These are phyloP conservation scores for Penicillium arizonense DNA, from an alignment of 495 filamentous ascomycete genomes.

Conservation along the genomic window DNA sequence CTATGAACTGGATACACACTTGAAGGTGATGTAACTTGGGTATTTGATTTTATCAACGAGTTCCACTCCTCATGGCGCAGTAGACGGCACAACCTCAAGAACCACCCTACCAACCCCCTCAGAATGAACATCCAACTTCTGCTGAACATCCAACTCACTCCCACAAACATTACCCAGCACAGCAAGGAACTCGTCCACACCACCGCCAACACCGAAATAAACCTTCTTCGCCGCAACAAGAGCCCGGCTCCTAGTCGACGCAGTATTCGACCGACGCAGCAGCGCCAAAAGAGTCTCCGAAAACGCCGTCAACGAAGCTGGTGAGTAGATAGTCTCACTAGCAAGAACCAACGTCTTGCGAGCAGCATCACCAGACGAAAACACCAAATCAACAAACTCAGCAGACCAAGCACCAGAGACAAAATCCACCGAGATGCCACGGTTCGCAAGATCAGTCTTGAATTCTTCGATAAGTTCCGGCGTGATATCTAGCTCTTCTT, in stretches of 20 bases:
- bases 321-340: conserved; percentile 95
- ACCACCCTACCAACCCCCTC: conserved; percentile 49
- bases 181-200: conserved; percentile 81
- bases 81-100: conserved; percentile 34
- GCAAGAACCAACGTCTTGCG: conserved; percentile 63
- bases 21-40: background rate
- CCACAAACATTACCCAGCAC: conserved; percentile 55
- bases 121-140: conserved; percentile 56
- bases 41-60: background rate
- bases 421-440: conserved; percentile 63
- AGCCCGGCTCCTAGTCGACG: conserved; percentile 50
- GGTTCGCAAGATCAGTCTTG: conserved; percentile 50
- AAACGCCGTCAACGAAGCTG: conserved; percentile 69
- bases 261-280: conserved; percentile 52
- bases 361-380: conserved; percentile 12
- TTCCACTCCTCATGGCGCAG: background rate
- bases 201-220: conserved; percentile 96
- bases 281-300: conserved; percentile 66
- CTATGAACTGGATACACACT: background rate
- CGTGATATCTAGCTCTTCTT: conserved; percentile 75
- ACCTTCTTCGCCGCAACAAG: conserved; percentile 89
- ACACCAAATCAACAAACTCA: conserved; percentile 61
- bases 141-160: conserved; percentile 57
- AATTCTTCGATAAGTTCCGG: conserved; percentile 62
- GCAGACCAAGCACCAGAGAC: conserved; percentile 83